phyloP scores from a whole-genome alignment of 1,139 yeast genomes.

The Sugiyamaella japonica region DNA sequence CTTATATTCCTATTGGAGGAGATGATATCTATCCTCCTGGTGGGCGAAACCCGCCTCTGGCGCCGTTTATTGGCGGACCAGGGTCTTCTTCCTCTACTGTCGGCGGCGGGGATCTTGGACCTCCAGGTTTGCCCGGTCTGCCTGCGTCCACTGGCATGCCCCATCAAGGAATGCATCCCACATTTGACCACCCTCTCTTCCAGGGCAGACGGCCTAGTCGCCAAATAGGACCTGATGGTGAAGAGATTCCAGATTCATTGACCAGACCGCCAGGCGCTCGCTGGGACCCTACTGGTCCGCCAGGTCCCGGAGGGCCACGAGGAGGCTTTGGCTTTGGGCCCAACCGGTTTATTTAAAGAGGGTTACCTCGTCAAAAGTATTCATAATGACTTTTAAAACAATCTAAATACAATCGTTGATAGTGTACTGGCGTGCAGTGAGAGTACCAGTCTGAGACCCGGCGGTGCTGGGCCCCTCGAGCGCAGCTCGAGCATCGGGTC shows the following conservation, averaged over 20 bases:
- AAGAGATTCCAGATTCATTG: conserved; percentile 24
- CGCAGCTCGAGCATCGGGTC: no score
- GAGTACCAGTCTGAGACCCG: no score
- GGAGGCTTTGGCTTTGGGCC: conserved; percentile 14
- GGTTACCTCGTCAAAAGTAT: neutral
- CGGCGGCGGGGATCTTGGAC: conserved; percentile 27
- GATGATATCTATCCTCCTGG: conserved; percentile 45
- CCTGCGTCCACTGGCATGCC: conserved; percentile 18
- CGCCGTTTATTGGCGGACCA: conserved; percentile 30
- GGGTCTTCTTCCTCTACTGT: conserved; percentile 14
- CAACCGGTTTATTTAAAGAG: conserved; percentile 11
- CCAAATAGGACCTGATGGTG: conserved; percentile 22
- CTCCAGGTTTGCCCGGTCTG: conserved; percentile 17
- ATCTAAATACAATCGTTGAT: neutral
- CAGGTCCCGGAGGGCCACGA: conserved; percentile 3
- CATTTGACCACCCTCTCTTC: conserved; percentile 35
- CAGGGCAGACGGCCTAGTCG: conserved; percentile 25
- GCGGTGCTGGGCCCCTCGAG: no score
- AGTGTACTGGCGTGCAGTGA: no score
- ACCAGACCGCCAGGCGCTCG: conserved; percentile 44
- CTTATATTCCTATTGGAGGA: conserved; percentile 39
- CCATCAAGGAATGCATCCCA: conserved; percentile 44
- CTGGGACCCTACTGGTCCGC: conserved; percentile 39
- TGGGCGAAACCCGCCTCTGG: conserved; percentile 40
- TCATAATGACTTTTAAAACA: neutral